Percentiles rank a stretch among this genome's conserved stretches.
Conservation (phyloP, 306 rosid species). For the Mimosa pudica region DNA sequence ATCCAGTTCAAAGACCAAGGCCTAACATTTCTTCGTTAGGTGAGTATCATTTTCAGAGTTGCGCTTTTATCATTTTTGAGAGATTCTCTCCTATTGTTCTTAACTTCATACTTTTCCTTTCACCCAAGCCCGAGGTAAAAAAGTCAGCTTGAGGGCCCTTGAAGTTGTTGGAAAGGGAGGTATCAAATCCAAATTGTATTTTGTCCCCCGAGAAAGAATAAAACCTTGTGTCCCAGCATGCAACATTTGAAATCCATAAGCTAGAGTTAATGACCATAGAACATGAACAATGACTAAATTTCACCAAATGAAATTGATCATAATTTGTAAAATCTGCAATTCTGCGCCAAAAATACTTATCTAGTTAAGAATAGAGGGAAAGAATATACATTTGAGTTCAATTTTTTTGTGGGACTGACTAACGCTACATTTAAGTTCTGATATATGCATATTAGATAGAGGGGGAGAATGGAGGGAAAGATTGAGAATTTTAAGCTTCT, state of each 20-base stretch:
- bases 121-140: background rate
- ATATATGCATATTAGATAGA: background rate
- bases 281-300: background rate
- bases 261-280: background rate
- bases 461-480: background rate
- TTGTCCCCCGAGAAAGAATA: background rate
- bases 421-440: background rate
- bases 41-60: background rate
- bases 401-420: background rate
- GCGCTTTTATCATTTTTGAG: background rate
- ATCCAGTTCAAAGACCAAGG: background rate
- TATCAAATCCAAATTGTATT: background rate
- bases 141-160: background rate
- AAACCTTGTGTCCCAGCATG: background rate
- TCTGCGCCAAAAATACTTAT: background rate
- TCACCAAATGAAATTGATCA: background rate
- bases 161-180: background rate
- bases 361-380: background rate
- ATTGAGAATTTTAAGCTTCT: background rate
- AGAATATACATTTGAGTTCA: background rate
- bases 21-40: background rate
- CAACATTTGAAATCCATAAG: background rate
- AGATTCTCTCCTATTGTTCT: background rate
- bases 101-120: background rate
- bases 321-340: background rate